A percentile compares a stretch with the other conserved stretches of the same genome.
Conservation (phyloP, 441 rosid genomes). For the Populus hybrid region DNA sequence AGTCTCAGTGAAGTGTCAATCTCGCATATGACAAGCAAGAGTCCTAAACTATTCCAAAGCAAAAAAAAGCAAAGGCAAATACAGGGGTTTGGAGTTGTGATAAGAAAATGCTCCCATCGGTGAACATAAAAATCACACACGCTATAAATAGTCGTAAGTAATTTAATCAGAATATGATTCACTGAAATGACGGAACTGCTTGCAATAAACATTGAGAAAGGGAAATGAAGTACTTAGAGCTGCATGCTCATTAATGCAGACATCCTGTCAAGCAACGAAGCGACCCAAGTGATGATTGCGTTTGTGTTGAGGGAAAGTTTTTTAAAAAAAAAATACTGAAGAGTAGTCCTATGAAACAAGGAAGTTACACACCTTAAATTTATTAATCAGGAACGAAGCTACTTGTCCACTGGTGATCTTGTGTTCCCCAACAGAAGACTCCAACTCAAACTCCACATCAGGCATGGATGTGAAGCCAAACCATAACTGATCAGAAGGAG, state of each 20-base stretch:
- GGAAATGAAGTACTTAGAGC: background rate
- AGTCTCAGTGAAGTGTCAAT: background rate
- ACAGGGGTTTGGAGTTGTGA: background rate
- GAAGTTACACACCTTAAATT: constrained; percentile 67
- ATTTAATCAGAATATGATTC: background rate
- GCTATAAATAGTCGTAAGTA: background rate
- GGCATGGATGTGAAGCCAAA: constrained; percentile 91
- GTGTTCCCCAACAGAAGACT: constrained; percentile 87
- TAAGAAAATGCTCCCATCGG: background rate
- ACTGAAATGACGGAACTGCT: background rate
- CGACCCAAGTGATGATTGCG: background rate
- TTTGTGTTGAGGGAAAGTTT: background rate
- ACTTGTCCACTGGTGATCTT: constrained; percentile 71
- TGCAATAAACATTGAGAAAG: background rate
- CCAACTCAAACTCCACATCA: constrained; percentile 70
- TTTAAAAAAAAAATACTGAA: no score
- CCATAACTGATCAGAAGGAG: constrained; percentile 97
- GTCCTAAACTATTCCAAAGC: background rate
- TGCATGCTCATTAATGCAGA: background rate
- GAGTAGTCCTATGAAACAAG: constrained; percentile 2
- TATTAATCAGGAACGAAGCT: constrained; percentile 66
- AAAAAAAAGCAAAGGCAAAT: background rate
- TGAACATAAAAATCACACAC: background rate
- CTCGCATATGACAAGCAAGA: background rate
- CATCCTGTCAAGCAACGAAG: background rate